Evolutionary conservation across 2,329 filamentous ascomycete species (phyloP).

Genomic region (Sporothrix brasiliensis): DNA sequence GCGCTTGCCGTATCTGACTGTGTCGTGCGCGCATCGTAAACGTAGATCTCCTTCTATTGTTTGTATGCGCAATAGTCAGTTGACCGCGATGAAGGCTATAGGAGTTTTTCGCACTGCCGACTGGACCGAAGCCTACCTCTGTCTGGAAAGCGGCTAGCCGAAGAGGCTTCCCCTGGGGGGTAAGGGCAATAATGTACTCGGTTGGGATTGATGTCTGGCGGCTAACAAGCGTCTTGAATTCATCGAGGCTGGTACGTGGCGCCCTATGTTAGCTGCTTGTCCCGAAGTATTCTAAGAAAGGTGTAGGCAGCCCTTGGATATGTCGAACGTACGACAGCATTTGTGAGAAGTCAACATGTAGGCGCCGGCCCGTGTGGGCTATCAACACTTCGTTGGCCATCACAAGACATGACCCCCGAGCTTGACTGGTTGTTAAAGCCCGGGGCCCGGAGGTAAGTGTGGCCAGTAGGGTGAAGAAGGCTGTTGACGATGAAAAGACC

Average conservation of each 20-base stretch:
- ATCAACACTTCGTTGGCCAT: constrained; percentile 92
- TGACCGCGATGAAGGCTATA: not conserved
- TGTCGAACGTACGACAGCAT: constrained; percentile 67
- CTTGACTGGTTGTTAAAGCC: constrained; percentile 20
- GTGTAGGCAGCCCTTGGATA: not conserved
- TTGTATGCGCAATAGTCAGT: not conserved
- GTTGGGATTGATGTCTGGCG: constrained; percentile 72
- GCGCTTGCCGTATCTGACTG: constrained; percentile 56
- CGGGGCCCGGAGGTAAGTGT: not conserved
- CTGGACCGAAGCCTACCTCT: constrained; percentile 61
- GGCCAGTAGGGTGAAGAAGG: too few relatives aligned
- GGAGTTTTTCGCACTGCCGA: not conserved
- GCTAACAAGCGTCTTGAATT: constrained; percentile 79
- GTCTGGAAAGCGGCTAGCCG: constrained; percentile 77
- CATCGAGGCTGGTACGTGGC: constrained; percentile 67
- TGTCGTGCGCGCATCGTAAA: constrained; percentile 83
- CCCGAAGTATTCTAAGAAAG: not conserved
- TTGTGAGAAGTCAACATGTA: constrained; percentile 74
- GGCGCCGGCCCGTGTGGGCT: constrained; percentile 87
- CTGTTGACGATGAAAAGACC: not conserved
- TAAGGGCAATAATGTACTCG: constrained; percentile 84
- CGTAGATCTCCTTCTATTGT: constrained; percentile 74
- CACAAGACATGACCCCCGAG: constrained; percentile 53
- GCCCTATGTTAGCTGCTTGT: not conserved
- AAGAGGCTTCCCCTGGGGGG: constrained; percentile 78